Base-by-base conservation (phyloP, 768 basidiomycete species). In the Trametopsis cervina region DNA sequence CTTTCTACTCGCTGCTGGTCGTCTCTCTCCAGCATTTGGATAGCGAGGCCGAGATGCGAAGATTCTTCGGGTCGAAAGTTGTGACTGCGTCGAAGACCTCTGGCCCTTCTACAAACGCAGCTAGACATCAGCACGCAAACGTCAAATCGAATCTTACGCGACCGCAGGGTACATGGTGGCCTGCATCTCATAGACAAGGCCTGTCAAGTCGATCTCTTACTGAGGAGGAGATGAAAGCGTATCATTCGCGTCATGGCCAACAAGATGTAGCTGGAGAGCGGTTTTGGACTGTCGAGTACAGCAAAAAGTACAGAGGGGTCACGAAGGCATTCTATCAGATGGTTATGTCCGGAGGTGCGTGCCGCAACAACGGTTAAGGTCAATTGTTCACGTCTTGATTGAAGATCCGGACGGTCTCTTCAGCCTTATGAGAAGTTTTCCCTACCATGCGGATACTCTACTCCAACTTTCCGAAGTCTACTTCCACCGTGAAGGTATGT, bases 371-470 rank as follows among this genome's bases (percentile, higher is more conserved):
- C 4, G 2, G 25, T 33, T 15, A 11, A 26, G 37, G 10, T 23
- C 15, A 24, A 6, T 4, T 9, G 21, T 12, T 25, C 5, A 18
- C 37, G 11, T 43, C 25, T 35, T 1, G 4, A 24, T 0, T 17
- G 4, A 42, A 89, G 89, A 91, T 59, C 89, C 88, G 1, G 80
- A 89, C 50, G 78, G 80, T 2, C 76, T 99, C 39, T 85, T 81
- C 66, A 76, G 79, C 17, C 70, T 97, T 6, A 59, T 95, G n/a
- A 74, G 79, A 21, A 77, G 76, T 35, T 75, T 85, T 46, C 91
- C 90, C 0, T 97, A 91, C 80, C 96, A 98, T 57, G 88, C 83
- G 1, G 95, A 98, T 63, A 94, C 94, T 0, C 70, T 95, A 1
- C 72, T 95, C 2, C 90, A 94, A 58, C 67, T 94, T 12, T 81